phyloP scores from a whole-genome alignment of 179 eudicot genomes.

The Corrigiola litoralis region DNA sequence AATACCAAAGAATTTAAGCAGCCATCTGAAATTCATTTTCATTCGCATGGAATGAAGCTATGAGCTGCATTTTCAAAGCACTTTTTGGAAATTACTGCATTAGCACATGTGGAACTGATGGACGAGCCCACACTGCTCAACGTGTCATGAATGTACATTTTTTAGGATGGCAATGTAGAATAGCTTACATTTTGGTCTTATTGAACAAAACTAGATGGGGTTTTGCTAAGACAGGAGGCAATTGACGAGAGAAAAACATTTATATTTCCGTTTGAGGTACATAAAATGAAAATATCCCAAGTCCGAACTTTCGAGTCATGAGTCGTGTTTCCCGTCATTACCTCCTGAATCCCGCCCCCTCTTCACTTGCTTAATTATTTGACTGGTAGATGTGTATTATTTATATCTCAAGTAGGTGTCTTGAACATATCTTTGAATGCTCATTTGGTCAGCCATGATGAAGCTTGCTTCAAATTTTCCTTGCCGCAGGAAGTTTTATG shows the following conservation, averaged over 20 bases:
- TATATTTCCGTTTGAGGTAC: too few relatives aligned
- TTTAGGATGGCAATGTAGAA: background rate
- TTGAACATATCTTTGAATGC: background rate
- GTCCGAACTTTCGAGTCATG: too few relatives aligned
- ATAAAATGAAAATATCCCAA: too few relatives aligned
- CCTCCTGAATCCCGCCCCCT: background rate
- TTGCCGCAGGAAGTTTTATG: background rate
- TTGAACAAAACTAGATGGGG: background rate
- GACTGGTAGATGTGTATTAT: background rate
- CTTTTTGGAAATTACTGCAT: too few relatives aligned
- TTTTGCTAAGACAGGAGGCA: too few relatives aligned
- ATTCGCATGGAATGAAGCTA: too few relatives aligned
- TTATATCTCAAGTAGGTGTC: background rate
- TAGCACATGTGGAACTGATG: too few relatives aligned
- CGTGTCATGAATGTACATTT: too few relatives aligned
- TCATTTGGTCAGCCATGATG: background rate
- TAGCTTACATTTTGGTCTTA: background rate
- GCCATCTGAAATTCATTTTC: background rate
- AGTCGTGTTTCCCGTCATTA: too few relatives aligned
- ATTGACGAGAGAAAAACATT: too few relatives aligned
- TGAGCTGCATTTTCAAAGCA: too few relatives aligned
- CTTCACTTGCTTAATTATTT: background rate
- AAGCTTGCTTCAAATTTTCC: background rate
- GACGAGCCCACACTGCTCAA: too few relatives aligned
- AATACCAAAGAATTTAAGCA: background rate